A percentile compares a stretch with the other conserved stretches of the same genome.
These are phyloP conservation scores for Echites panduratus DNA, from an alignment of 257 asterid genomes.

Conservation along the genomic window DNA sequence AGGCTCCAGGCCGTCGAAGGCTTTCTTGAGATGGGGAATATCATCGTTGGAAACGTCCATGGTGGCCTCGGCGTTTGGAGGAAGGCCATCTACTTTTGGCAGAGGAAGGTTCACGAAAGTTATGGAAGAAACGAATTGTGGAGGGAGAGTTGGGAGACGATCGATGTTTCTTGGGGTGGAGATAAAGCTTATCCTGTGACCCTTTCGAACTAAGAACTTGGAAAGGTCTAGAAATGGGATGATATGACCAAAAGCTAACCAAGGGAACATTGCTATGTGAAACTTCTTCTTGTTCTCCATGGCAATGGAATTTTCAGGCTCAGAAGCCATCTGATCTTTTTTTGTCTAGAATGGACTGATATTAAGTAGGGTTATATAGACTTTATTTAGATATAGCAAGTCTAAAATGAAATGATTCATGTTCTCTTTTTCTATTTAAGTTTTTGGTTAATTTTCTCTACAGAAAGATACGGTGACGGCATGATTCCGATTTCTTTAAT, in stretches of 20 bases:
- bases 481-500: too few species aligned
- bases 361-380: too few species aligned
- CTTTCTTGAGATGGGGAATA: conserved; percentile 16
- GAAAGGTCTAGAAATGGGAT: conserved; percentile 18
- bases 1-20: conserved; percentile 18
- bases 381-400: too few species aligned
- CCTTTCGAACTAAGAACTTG: conserved; percentile 14
- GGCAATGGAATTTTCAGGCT: neutral
- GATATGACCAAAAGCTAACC: conserved; percentile 23
- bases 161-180: conserved; percentile 21
- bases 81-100: conserved; percentile 15
- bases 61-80: conserved; percentile 23
- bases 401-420: neutral
- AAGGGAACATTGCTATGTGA: conserved; percentile 15
- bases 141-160: conserved; percentile 22
- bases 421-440: too few species aligned
- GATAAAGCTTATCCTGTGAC: conserved; percentile 14
- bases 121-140: conserved; percentile 16
- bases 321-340: neutral
- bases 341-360: too few species aligned
- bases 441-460: too few species aligned
- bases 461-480: too few species aligned
- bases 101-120: conserved; percentile 4
- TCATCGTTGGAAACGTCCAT: conserved; percentile 19
- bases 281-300: neutral